Base-by-base conservation (phyloP, 345 rosid genomes). In the Lepidium didymum region DNA sequence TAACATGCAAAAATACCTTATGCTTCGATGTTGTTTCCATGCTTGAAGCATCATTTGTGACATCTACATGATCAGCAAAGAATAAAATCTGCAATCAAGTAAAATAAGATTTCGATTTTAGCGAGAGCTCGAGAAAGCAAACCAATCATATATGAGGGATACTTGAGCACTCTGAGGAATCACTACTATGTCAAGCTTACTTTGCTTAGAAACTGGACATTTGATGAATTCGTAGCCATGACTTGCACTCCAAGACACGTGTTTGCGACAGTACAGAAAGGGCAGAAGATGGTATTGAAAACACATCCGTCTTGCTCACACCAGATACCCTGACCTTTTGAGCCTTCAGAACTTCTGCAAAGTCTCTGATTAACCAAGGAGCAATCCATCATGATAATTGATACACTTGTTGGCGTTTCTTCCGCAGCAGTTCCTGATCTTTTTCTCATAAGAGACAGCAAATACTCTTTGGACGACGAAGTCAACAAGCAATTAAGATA, bases 301-400 rank as follows among this genome's bases (percentile, higher is more conserved):
- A 90, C 97, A 75, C 97, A 93, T 16, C 97, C 97, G 78, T 93
- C 98, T 80, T 90, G 85, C 77, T 87, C 77, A 38, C 79, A 77
- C 98, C 96, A 93, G 62, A 86, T 70, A 55, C 92, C 90, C 63
- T 69, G 75, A 35, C 77, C 80, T 33, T 59, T 64, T 31, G 68
- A 67, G 69, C 78, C 83, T 68, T 58, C 75, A 69, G 40, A 23
- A 42, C 65, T 80, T 51, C 42, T 67, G 74, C 64, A 72, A 46
- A 90, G 79, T 60, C 73, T 78, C 53, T 75, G 89, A 78, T 88
- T 69, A 62, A 93, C 84, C 25, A 82, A 78, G 36, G 87, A 79
- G 68, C 66, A 53, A 41, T 93, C 90, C 7, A 85, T 70, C 75
- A 84, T 69, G 42, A 93, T 34, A 74, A 93, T 78, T 40, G 85